Evolutionary conservation across 2,329 filamentous ascomycete species (phyloP), one percentile per base, ranked within the genome.

Genomic region (Diaporthe sp.): DNA sequence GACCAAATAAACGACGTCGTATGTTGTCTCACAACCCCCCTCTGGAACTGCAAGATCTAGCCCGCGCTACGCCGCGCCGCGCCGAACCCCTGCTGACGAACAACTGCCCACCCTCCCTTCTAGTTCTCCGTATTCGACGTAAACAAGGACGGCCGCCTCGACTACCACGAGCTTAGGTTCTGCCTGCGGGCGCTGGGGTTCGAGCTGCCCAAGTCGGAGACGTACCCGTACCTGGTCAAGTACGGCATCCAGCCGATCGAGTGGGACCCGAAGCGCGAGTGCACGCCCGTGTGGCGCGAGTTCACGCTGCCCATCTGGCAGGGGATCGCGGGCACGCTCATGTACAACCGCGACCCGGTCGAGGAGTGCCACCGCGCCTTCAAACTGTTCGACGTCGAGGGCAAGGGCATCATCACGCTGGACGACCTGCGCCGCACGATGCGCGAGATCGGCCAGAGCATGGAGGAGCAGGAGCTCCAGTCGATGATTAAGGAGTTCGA

Each of bases 401-500:
- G 90, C n/a, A 98, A 98, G 86, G 96, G 96, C 9, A 92, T 94
- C 79, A 98, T 99, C 79, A 95, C 94, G 71, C 86, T 98, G 65
- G 94, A 97, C 76, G 97, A 98, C 86, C 86, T 99, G 85, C 89
- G 95, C 77, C 89, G 95, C 75, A 95, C 98, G 37, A 95, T 96
- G 75, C 91, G 95, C 80, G 97, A 98, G 83, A 88, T 99, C 78
- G 97, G 97, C 10, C 96, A 98, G 84, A 95, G 94, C 17, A 88
- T 99, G 79, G 95, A 97, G 79, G 96, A 99, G 82, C 94, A 97
- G 81, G 97, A 99, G 84, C 88, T 99, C 77, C 89, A 92, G 79
- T 95, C 95, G 78, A 99, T 99, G 97, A 97, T 99, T 86, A 95
- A 98, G 82, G 96, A 98, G 85, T 97, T 98, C 86, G 97, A 99